A percentile compares a stretch with the other conserved stretches of the same genome.
phyloP scores from a whole-genome alignment of 176 grass and related monocot species.

The Lolium multiflorum region DNA sequence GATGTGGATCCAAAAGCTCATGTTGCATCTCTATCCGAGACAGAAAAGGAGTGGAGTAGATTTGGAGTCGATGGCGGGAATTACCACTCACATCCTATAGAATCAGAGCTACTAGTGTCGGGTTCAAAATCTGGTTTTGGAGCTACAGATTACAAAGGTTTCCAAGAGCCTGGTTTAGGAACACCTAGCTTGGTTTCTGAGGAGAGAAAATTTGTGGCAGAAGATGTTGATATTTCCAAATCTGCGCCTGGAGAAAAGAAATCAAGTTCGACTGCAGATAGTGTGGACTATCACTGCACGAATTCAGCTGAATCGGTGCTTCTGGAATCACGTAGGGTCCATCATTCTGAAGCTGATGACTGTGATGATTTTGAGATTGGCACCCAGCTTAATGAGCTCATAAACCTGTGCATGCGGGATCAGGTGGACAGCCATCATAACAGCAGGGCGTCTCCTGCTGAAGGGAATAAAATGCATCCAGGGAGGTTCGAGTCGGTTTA shows the following conservation, averaged over 20 bases:
- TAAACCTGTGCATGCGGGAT: slow-evolving; percentile 70
- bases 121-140: slow-evolving; percentile 29
- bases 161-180: slow-evolving; percentile 7
- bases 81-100: slow-evolving; percentile 19
- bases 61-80: slow-evolving; percentile 5
- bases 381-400: slow-evolving; percentile 87
- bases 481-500: slow-evolving; percentile 23
- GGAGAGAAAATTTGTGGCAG: slow-evolving; percentile 31
- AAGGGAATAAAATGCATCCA: slow-evolving; percentile 28
- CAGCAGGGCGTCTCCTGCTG: not conserved
- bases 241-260: not conserved
- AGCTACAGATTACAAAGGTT: not conserved
- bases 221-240: slow-evolving; percentile 14
- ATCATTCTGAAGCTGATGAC: slow-evolving; percentile 34
- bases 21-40: not conserved
- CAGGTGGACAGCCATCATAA: slow-evolving; percentile 42
- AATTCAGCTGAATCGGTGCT: slow-evolving; percentile 55
- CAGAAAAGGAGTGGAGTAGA: not conserved
- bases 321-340: slow-evolving; percentile 29
- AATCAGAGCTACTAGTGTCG: not conserved
- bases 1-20: slow-evolving; percentile 21
- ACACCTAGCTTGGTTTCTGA: slow-evolving; percentile 35
- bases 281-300: slow-evolving; percentile 19
- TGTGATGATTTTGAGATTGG: slow-evolving; percentile 71
- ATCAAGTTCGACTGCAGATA: not conserved